A percentile compares a stretch with the other conserved stretches of the same genome.
Evolutionary conservation across 1,284 basidiomycete species (phyloP).

Genomic region (Xerocomus amazonicus): DNA sequence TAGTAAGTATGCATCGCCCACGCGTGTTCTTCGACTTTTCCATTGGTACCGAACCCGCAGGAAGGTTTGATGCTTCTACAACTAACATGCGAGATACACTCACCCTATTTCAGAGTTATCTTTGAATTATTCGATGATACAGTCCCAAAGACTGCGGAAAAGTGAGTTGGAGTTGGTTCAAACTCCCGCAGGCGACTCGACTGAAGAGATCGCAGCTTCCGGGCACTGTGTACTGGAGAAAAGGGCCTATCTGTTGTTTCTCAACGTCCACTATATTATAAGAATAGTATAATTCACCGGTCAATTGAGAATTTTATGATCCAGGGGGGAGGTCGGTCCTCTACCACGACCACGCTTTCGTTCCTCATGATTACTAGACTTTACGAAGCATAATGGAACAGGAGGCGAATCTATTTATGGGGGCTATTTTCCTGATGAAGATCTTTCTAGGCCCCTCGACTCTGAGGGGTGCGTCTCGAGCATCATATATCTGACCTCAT

Average conservation of each 20-base stretch:
- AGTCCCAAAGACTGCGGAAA: constrained; percentile 83
- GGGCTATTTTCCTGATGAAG: constrained; percentile 71
- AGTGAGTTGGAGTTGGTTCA: constrained; percentile 55
- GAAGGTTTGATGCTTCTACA: constrained; percentile 43
- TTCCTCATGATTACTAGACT: constrained; percentile 43
- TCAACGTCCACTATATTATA: constrained; percentile 76
- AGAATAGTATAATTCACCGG: constrained; percentile 74
- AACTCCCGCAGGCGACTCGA: background rate
- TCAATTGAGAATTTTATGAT: constrained; percentile 88
- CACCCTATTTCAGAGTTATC: constrained; percentile 49
- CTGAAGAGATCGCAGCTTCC: constrained; percentile 56
- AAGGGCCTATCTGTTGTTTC: constrained; percentile 65
- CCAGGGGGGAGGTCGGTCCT: constrained; percentile 63
- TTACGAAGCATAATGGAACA: constrained; percentile 73
- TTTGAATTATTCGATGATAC: constrained; percentile 79
- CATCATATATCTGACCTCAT: background rate
- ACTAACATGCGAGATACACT: background rate
- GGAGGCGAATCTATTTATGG: constrained; percentile 87
- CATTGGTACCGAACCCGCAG: constrained; percentile 49
- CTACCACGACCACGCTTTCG: background rate
- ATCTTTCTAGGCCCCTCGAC: constrained; percentile 65
- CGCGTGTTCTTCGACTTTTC: constrained; percentile 70
- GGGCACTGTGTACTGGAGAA: constrained; percentile 85
- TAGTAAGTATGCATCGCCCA: constrained; percentile 37
- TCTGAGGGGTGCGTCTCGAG: constrained; percentile 46